Evolutionary conservation across 768 basidiomycete species (phyloP).

Genomic region (Rhizopogon vesiculosus): DNA sequence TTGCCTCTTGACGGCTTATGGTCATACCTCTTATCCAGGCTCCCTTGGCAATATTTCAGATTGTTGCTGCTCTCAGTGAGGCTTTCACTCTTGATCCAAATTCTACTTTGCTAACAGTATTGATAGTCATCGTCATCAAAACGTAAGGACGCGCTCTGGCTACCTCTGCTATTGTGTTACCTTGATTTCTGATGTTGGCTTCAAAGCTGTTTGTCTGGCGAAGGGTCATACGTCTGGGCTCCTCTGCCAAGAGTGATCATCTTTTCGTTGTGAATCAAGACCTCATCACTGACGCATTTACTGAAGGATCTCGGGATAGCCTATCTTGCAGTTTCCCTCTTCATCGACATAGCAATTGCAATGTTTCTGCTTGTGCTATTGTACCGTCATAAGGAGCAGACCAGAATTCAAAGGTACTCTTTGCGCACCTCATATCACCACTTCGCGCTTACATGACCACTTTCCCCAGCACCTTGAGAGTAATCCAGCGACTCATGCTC

Average conservation of each 20-base stretch:
- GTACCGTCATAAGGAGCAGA: not conserved
- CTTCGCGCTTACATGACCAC: not conserved
- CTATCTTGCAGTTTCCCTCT: not conserved
- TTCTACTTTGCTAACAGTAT: not conserved
- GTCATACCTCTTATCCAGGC: not conserved
- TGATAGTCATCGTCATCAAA: not conserved
- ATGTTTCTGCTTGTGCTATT: not conserved
- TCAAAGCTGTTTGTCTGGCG: not conserved
- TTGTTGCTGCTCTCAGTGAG: not conserved
- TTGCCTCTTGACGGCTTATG: not conserved
- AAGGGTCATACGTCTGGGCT: not conserved
- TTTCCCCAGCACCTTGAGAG: not conserved
- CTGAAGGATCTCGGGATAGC: not conserved
- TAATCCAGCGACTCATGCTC: not conserved
- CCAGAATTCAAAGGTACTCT: not conserved
- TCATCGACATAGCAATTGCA: not conserved
- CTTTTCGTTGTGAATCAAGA: not conserved
- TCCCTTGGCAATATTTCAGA: not conserved
- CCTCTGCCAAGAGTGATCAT: not conserved
- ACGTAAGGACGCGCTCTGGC: not conserved
- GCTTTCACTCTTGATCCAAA: not conserved
- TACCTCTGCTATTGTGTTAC: not conserved
- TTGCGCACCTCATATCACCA: not conserved
- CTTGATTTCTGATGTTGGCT: not conserved
- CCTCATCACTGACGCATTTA: not conserved